Base-by-base conservation (phyloP, 202 grass and related monocot genomes). In the Dendrocalamus latiflorus region DNA sequence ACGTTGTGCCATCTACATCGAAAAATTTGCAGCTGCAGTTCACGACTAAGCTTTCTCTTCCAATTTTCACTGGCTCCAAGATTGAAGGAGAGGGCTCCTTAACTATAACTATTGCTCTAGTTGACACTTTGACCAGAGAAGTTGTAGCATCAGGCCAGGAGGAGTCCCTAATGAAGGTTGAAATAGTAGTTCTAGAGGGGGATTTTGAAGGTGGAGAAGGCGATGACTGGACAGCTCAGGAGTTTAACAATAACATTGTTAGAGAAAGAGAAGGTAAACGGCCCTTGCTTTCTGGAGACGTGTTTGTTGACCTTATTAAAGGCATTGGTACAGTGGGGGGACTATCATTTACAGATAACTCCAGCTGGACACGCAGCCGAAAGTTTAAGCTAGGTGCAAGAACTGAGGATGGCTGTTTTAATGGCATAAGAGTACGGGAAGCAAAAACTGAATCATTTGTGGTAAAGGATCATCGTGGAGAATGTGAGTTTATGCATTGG, bases 381-480 rank as follows among this genome's bases (percentile, higher is more conserved):
- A 95, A 83, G 81, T 99, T 99, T 83, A 95, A 86, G 78, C 78
- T 99, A 20, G 96, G 96, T 76, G 96, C 91, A 87, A 90, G 74
- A 81, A 84, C 81, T 60, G 91, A 85, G 66, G 91, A 99, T 74
- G 96, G 93, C 60, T 93, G 11, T 83, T 92, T 83, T 61, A 93
- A 89, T 42, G 89, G 96, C 7, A 26, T 87, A 78, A 88, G 93
- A 85, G 87, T 98, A 72, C 86, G 56, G 51, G 96, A 98, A 90
- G 96, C 96, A 76, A 91, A 87, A 70, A 89, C 91, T 5, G 93
- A 95, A 57, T 78, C 93, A 47, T 98, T 98, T 84, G 78, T 93
- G 83, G 93, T 98, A 44, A 98, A 98, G 81, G 96, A 98, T 68
- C 96, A 98, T 94, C n/a, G n/a, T n/a, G n/a, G n/a, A n/a, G n/a